Percentiles rank a stretch among this genome's conserved stretches.
Conservation (phyloP, 805 yeast species). For the Wickerhamomyces subpelliculosus region DNA sequence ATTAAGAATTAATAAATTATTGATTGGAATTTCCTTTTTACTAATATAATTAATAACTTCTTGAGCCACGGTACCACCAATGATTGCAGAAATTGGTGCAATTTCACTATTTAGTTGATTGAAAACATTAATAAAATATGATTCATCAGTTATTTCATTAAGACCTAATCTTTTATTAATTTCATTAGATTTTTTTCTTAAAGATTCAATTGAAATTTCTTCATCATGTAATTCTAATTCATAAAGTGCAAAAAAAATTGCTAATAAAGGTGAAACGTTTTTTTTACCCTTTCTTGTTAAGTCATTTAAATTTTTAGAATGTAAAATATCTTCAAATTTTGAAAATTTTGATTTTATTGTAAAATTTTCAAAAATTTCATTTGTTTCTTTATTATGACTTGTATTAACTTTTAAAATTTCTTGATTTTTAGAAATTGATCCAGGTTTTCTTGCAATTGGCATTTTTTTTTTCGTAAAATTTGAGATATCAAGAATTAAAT, state of each 20-base stretch:
- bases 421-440: constrained; percentile 36
- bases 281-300: constrained; percentile 34
- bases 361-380: constrained; percentile 28
- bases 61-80: constrained; percentile 89
- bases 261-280: constrained; percentile 43
- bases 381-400: constrained; percentile 27
- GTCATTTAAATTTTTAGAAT: constrained; percentile 17
- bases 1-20: constrained; percentile 74
- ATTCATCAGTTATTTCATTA: constrained; percentile 33
- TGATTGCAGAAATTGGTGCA: constrained; percentile 76
- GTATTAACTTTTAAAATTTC: constrained; percentile 34
- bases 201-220: constrained; percentile 17
- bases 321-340: constrained; percentile 29
- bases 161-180: constrained; percentile 34
- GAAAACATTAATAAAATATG: constrained; percentile 33
- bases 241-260: constrained; percentile 57
- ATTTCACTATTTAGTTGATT: constrained; percentile 55
- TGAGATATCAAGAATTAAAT: constrained; percentile 59
- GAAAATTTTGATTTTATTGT: constrained; percentile 31
- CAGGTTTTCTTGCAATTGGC: constrained; percentile 41
- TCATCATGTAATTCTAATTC: constrained; percentile 27
- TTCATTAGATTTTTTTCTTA: constrained; percentile 24
- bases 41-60: constrained; percentile 81
- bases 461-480: constrained; percentile 45
- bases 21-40: constrained; percentile 70